Conservation (phyloP, 2,329 filamentous ascomycete species). For the Ascocoryne sarcoides region DNA sequence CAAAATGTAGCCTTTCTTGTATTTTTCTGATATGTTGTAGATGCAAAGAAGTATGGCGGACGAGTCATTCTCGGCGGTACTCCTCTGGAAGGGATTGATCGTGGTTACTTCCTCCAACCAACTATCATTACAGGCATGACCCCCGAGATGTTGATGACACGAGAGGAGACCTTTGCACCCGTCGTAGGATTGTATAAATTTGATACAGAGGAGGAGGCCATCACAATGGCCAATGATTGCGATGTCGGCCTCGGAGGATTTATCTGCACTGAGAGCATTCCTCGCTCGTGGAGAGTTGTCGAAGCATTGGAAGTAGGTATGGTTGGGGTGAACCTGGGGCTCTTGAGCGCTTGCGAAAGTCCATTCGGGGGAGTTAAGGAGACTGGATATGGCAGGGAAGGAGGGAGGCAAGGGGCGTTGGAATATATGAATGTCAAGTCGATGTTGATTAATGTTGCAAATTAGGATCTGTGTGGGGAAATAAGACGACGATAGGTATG, state of each 20-base stretch:
- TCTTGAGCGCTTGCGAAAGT: slow-evolving; percentile 13
- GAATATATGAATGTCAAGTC: slow-evolving; percentile 67
- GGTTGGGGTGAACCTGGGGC: slow-evolving; percentile 17
- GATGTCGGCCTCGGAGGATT: slow-evolving; percentile 47
- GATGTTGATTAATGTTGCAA: slow-evolving; percentile 13
- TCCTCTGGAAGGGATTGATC: slow-evolving; percentile 4
- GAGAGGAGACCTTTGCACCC: slow-evolving; percentile 42
- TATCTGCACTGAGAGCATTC: slow-evolving; percentile 42
- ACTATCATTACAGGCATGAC: slow-evolving; percentile 17
- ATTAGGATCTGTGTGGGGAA: neutral
- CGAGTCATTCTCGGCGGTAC: slow-evolving; percentile 31
- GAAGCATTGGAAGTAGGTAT: slow-evolving; percentile 42
- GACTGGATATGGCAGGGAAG: slow-evolving; percentile 73
- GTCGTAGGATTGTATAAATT: slow-evolving; percentile 51
- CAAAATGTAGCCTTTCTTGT: neutral
- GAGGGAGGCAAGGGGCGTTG: slow-evolving; percentile 65
- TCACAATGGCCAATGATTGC: slow-evolving; percentile 46
- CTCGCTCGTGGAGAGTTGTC: slow-evolving; percentile 26
- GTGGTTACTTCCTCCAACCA: slow-evolving; percentile 14
- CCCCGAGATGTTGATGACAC: slow-evolving; percentile 11
- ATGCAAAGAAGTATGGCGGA: slow-evolving; percentile 33
- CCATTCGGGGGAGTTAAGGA: slow-evolving; percentile 76
- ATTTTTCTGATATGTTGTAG: slow-evolving; percentile 31
- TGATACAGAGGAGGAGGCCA: slow-evolving; percentile 46
- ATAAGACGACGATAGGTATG: too few relatives aligned